These are phyloP conservation scores for Saturnispora quitensis DNA, from an alignment of 805 yeast genomes.

Conservation along the genomic window DNA sequence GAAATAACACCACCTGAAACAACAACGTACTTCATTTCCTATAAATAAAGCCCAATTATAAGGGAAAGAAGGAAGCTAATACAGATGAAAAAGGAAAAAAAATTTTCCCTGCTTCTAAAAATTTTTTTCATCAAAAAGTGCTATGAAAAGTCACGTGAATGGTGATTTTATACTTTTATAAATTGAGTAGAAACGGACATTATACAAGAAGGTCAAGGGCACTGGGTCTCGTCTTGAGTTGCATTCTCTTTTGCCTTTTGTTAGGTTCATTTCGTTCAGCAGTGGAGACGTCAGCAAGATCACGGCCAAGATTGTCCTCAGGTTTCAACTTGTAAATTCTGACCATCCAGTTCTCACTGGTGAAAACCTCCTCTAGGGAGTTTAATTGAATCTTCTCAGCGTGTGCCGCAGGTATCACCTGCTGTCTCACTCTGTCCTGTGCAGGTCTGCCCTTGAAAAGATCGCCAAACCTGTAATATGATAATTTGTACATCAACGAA, in stretches of 20 bases:
- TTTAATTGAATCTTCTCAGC: constrained; percentile 47
- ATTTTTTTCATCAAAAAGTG: neutral
- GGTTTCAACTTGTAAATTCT: constrained; percentile 90
- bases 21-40: constrained; percentile 90
- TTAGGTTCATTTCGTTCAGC: constrained; percentile 32
- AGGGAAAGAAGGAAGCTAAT: constrained; percentile 13
- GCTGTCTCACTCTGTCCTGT: constrained; percentile 82
- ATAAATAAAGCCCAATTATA: constrained; percentile 6
- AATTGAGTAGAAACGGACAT: neutral
- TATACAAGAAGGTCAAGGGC: constrained; percentile 17
- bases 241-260: constrained; percentile 22
- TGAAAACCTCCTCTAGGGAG: constrained; percentile 87
- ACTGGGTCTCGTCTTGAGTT: constrained; percentile 23
- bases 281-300: constrained; percentile 46
- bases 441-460: constrained; percentile 54
- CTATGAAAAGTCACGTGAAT: neutral
- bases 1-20: constrained; percentile 99
- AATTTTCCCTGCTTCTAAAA: neutral
- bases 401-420: constrained; percentile 31
- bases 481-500: constrained; percentile 90
- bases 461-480: constrained; percentile 78
- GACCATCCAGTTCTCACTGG: constrained; percentile 94
- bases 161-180: neutral
- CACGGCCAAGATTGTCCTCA: constrained; percentile 79
- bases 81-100: neutral